Conservation (phyloP, 768 basidiomycete genomes). For the Termitomyces sp. region DNA sequence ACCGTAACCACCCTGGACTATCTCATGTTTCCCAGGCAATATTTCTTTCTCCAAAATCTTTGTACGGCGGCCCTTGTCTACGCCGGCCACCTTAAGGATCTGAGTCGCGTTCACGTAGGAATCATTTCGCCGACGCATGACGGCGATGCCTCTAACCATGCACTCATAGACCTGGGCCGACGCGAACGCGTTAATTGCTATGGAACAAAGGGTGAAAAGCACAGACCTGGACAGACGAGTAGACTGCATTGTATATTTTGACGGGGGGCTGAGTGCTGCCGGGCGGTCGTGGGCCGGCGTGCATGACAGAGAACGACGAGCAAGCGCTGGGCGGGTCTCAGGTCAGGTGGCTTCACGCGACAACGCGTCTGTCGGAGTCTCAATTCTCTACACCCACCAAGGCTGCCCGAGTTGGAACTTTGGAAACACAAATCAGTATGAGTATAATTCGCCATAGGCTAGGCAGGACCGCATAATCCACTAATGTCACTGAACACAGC, state of each 20-base stretch:
- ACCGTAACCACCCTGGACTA: conserved; percentile 98
- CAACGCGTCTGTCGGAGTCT: conserved; percentile 34
- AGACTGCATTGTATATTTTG: conserved; percentile 92
- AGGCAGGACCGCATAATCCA: background rate
- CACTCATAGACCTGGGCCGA: conserved; percentile 83
- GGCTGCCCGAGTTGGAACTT: background rate
- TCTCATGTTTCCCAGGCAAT: conserved; percentile 91
- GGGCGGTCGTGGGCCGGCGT: conserved; percentile 38
- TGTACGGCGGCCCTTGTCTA: conserved; percentile 93
- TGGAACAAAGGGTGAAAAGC: conserved; percentile 6
- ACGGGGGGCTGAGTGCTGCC: conserved; percentile 50
- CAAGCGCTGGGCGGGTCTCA: conserved; percentile 17
- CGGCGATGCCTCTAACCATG: conserved; percentile 97
- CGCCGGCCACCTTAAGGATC: conserved; percentile 97
- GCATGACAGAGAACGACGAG: conserved; percentile 34
- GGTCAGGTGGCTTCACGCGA: conserved; percentile 35
- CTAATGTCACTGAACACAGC: background rate
- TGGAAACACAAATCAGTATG: background rate
- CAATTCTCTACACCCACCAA: background rate
- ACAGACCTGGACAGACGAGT: conserved; percentile 78
- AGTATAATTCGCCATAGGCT: conserved; percentile 2
- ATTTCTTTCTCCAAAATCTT: conserved; percentile 98
- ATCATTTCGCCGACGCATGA: conserved; percentile 94
- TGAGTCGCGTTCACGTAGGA: conserved; percentile 98
- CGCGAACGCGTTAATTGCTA: conserved; percentile 35